Base-by-base conservation (phyloP, 352 stramenopile genomes). In the Globisporangium megalacanthum region DNA sequence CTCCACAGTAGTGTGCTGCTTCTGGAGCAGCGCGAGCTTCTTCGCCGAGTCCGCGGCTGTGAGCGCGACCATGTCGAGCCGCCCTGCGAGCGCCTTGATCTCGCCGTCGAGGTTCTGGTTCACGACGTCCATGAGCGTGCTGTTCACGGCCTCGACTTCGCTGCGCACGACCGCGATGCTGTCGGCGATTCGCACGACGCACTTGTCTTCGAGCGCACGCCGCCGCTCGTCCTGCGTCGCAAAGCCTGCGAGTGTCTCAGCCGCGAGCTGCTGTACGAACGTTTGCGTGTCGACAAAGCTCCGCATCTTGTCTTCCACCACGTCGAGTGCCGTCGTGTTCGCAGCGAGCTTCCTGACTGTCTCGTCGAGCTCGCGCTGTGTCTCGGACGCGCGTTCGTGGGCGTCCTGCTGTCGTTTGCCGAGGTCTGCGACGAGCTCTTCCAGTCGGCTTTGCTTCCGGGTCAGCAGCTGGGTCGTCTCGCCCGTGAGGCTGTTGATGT, bases 401-500 rank as follows among this genome's bases (percentile, higher is more conserved):
- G 66, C 56, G 9, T 61, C 67, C 0, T 86, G 60, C 9, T 87
- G 73, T 11, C 77, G 78, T 33, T 72, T 77, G 20, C 71, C 73
- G 11, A 82, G 63, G 19, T 91, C 78, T 13, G 75, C 65, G 14
- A 90, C 52, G 44, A 89, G 66, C 33, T 88, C 79, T 47, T 91
- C 80, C 6, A 71, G 55, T 0, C 70, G 67, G 0, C 61, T 57
- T 56, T 86, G 78, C 50, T 88, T 89, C 14, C 73, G 70, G 6
- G 69, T 52, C 7, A 89, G 49, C 5, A 69, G 33, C 60, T 88
- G 74, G 45, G 87, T 70, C 44, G 76, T 78, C 57, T 94, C 83
- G 4, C 78, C 79, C 45, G 82, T 78, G 20, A 70, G 73, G 29
- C 79, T 91, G 65, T 94, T 94, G 59, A 94, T 82, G 33, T 94